A percentile compares a stretch with the other conserved stretches of the same genome.
phyloP scores from a whole-genome alignment of 139 green algal species.

The Tetradesmus lagerheimii region DNA sequence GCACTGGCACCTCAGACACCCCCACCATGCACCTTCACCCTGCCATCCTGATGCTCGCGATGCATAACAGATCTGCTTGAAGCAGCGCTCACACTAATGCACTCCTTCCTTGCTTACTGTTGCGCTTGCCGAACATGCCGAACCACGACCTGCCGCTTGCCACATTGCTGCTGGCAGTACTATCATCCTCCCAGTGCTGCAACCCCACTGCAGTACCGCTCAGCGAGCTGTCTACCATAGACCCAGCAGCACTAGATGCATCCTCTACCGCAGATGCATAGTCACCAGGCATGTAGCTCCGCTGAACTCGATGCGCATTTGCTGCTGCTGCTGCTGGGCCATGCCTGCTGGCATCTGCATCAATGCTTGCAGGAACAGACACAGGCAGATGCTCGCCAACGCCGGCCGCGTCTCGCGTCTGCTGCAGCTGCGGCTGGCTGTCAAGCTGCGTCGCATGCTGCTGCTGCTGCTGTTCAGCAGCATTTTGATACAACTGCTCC shows the following conservation, averaged over 20 bases:
- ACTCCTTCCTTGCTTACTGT: background rate
- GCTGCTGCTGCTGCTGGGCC: background rate
- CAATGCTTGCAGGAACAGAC: background rate
- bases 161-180: slow-evolving; percentile 21
- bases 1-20: too few relatives aligned
- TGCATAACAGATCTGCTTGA: background rate
- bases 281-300: background rate
- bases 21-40: too few relatives aligned
- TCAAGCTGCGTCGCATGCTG: background rate
- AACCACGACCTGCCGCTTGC: slow-evolving; percentile 10
- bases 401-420: background rate
- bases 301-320: background rate
- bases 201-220: background rate
- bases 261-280: background rate
- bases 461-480: background rate
- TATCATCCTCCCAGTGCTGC: background rate
- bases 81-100: slow-evolving; percentile 8
- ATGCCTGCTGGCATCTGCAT: slow-evolving; percentile 6
- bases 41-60: too few relatives aligned
- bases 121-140: slow-evolving; percentile 2
- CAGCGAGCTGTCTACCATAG: background rate
- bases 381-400: background rate
- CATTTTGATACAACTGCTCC: background rate
- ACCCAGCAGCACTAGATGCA: background rate
- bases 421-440: background rate